These are phyloP conservation scores for Aspergillus pseudotamarii DNA, from an alignment of 2,329 filamentous ascomycete species.

Conservation along the genomic window DNA sequence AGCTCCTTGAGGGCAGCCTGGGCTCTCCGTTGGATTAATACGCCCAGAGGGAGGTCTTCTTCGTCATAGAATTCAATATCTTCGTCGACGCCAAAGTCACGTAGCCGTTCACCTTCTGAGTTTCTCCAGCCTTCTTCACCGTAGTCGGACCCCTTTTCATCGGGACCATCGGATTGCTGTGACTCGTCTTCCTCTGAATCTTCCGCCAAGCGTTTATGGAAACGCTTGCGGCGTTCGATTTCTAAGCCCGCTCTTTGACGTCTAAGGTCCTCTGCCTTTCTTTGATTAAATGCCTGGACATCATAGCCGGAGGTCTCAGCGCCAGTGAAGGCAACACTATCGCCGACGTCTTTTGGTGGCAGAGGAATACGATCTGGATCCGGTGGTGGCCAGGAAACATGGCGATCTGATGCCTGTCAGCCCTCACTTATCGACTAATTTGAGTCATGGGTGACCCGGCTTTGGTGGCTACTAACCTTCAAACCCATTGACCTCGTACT, in stretches of 20 bases:
- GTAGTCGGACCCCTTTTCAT: constrained; percentile 33
- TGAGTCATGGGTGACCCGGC: neutral
- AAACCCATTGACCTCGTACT: constrained; percentile 63
- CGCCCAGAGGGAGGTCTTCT: constrained; percentile 61
- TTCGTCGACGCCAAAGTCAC: constrained; percentile 68
- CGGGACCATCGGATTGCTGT: constrained; percentile 22
- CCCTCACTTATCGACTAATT: neutral
- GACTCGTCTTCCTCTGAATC: constrained; percentile 19
- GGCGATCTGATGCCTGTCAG: constrained; percentile 31
- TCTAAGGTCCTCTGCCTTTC: constrained; percentile 56
- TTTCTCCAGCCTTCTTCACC: constrained; percentile 66
- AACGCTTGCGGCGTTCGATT: constrained; percentile 44
- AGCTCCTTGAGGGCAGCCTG: constrained; percentile 14
- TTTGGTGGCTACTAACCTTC: constrained; percentile 48
- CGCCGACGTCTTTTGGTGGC: constrained; percentile 20
- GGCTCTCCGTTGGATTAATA: constrained; percentile 51
- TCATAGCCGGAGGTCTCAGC: constrained; percentile 39
- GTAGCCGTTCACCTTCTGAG: constrained; percentile 62
- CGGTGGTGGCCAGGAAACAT: constrained; percentile 50
- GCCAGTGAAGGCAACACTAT: constrained; percentile 28
- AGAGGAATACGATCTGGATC: constrained; percentile 54
- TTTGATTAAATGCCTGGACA: constrained; percentile 55
- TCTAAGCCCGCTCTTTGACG: constrained; percentile 41
- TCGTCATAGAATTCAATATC: constrained; percentile 66
- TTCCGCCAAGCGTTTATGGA: constrained; percentile 42